These are phyloP conservation scores for Obelidium mucronatum DNA, from an alignment of 192 early-diverging fungal species.

Conservation along the genomic window DNA sequence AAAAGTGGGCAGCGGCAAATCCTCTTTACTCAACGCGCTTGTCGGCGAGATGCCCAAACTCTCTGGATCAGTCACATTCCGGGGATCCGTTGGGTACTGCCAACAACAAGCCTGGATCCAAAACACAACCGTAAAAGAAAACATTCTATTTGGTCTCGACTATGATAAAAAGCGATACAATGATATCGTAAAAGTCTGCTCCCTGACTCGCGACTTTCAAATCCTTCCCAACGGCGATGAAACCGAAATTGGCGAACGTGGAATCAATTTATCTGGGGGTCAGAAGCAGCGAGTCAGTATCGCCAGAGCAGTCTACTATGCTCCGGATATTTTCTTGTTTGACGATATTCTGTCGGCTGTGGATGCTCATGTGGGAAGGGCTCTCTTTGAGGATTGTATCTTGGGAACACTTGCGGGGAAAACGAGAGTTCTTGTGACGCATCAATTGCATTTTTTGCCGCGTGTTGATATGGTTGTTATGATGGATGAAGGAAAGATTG, in stretches of 20 bases:
- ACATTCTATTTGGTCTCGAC: conserved; percentile 74
- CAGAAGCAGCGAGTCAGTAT: conserved; percentile 85
- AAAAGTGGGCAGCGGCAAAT: conserved; percentile 83
- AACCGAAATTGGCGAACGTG: conserved; percentile 60
- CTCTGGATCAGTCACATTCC: conserved; percentile 55
- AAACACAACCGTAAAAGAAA: conserved; percentile 64
- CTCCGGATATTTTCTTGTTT: conserved; percentile 77
- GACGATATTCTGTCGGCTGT: conserved; percentile 93
- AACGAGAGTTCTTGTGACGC: conserved; percentile 84
- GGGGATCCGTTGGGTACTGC: conserved; percentile 75
- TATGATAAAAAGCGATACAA: conserved; percentile 68
- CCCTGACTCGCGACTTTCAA: conserved; percentile 72
- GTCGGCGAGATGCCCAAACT: conserved; percentile 74
- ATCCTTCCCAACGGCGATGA: conserved; percentile 70
- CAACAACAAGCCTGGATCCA: conserved; percentile 90
- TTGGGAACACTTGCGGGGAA: conserved; percentile 66
- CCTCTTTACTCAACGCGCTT: conserved; percentile 77
- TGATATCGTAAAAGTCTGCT: conserved; percentile 69
- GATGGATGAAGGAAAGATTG: conserved; percentile 70
- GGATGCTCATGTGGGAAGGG: conserved; percentile 70
- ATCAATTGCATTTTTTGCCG: conserved; percentile 76
- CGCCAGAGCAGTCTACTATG: conserved; percentile 78
- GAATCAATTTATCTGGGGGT: conserved; percentile 63
- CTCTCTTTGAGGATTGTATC: conserved; percentile 81
- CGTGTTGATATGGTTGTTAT: conserved; percentile 73